Percentiles rank a stretch among this genome's conserved stretches.
phyloP scores from a whole-genome alignment of 306 rosid species.

The Acacia acuminata region DNA sequence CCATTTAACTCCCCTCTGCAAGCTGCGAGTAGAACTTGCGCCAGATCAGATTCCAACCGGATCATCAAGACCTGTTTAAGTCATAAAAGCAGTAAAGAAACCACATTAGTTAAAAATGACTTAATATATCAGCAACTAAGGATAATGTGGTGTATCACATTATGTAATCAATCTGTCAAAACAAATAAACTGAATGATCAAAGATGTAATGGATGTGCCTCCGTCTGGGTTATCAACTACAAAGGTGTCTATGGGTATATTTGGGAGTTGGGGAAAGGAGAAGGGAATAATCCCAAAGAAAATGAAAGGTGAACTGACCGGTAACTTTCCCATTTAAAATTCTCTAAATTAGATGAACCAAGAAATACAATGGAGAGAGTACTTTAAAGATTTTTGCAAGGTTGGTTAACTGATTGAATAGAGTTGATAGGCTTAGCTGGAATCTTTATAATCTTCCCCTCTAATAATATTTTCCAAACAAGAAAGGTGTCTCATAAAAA shows the following conservation, averaged over 20 bases:
- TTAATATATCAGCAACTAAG: slow-evolving; percentile 21
- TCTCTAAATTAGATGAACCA: not conserved
- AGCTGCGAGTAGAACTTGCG: slow-evolving; percentile 86
- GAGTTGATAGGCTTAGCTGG: no score
- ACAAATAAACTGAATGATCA: not conserved
- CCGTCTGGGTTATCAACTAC: not conserved
- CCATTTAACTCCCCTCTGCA: slow-evolving; percentile 84
- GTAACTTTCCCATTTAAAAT: not conserved
- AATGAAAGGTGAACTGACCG: not conserved
- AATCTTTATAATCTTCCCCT: not conserved
- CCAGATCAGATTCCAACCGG: slow-evolving; percentile 88
- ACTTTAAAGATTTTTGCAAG: not conserved
- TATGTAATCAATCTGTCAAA: not conserved
- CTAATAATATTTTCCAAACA: not conserved
- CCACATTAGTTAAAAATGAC: not conserved
- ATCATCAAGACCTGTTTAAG: slow-evolving; percentile 84
- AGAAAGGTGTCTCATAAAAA: not conserved
- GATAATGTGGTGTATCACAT: not conserved
- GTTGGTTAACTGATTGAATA: no score
- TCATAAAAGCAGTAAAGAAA: slow-evolving; percentile 6
- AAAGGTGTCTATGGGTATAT: not conserved
- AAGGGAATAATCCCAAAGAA: not conserved
- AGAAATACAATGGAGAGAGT: not conserved
- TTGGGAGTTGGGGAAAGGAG: not conserved
- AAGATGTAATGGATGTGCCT: not conserved